These are phyloP conservation scores for Begonia loranthoides DNA, from an alignment of 306 rosid species.

Conservation along the genomic window DNA sequence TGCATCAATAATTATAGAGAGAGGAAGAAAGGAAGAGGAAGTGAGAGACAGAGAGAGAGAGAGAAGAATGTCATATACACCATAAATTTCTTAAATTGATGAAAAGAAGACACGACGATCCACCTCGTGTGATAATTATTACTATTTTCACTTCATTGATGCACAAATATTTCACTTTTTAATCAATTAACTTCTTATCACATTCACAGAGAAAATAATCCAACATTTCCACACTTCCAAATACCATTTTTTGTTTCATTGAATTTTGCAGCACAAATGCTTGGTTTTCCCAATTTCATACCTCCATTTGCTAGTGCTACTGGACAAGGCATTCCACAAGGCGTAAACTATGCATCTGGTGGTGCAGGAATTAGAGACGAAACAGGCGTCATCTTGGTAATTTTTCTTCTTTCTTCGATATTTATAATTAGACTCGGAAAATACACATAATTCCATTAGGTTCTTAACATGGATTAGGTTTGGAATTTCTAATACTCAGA, in stretches of 20 bases:
- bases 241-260: too few relatives aligned
- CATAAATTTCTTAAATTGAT: neutral
- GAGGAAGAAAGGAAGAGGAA: too few relatives aligned
- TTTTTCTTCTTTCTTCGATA: too few relatives aligned
- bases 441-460: neutral
- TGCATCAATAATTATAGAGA: too few relatives aligned
- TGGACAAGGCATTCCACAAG: neutral
- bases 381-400: constrained; percentile 10
- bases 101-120: neutral
- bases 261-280: constrained; percentile 6
- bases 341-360: constrained; percentile 20
- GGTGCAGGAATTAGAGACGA: constrained; percentile 13
- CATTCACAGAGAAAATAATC: neutral
- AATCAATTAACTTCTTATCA: neutral
- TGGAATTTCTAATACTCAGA: too few relatives aligned
- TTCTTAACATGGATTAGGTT: too few relatives aligned
- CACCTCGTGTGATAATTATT: neutral
- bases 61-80: too few relatives aligned
- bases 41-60: too few relatives aligned
- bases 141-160: too few relatives aligned
- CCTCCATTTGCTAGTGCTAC: constrained; percentile 5
- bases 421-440: neutral
- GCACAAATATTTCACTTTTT: too few relatives aligned
- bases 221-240: neutral
- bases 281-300: constrained; percentile 9